These are phyloP conservation scores for Talaromyces borbonicus DNA, from an alignment of 495 filamentous ascomycete genomes.

Conservation along the genomic window DNA sequence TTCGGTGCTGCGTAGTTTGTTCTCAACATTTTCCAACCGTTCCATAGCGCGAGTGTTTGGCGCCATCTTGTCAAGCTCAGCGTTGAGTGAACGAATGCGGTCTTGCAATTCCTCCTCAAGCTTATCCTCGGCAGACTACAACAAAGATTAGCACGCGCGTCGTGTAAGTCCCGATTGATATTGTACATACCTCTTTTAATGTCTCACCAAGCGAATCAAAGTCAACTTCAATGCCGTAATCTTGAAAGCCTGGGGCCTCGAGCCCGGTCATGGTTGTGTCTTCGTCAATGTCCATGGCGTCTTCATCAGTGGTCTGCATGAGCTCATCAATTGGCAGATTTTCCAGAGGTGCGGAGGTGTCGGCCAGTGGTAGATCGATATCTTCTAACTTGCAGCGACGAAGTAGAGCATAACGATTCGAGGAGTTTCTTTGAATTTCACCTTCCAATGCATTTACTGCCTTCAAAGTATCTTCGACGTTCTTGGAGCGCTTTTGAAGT, in stretches of 20 bases:
- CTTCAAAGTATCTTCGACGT: slow-evolving; percentile 70
- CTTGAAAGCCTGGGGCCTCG: slow-evolving; percentile 48
- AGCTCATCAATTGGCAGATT: slow-evolving; percentile 80
- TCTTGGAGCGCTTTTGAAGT: slow-evolving; percentile 71
- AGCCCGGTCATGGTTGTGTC: slow-evolving; percentile 32
- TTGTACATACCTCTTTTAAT: slow-evolving; percentile 56
- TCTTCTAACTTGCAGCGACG: slow-evolving; percentile 90
- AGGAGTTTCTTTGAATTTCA: slow-evolving; percentile 71
- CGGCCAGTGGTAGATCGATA: slow-evolving; percentile 70
- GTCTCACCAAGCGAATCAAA: slow-evolving; percentile 83
- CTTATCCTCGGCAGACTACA: slow-evolving; percentile 60
- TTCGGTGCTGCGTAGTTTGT: slow-evolving; percentile 74
- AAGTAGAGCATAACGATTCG: slow-evolving; percentile 71
- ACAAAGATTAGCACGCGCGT: too few species aligned
- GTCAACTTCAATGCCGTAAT: slow-evolving; percentile 88
- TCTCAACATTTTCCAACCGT: slow-evolving; percentile 76
- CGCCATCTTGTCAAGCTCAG: slow-evolving; percentile 82
- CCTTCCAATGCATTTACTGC: slow-evolving; percentile 69
- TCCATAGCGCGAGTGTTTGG: slow-evolving; percentile 95
- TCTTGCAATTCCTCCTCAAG: slow-evolving; percentile 73
- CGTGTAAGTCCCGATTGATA: slow-evolving; percentile 15
- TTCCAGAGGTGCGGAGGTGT: slow-evolving; percentile 66
- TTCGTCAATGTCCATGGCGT: slow-evolving; percentile 85
- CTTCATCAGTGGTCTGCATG: slow-evolving; percentile 52
- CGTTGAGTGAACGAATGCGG: slow-evolving; percentile 59